Conservation (phyloP, 805 yeast species). For the Hermanozyma aechmeae region DNA sequence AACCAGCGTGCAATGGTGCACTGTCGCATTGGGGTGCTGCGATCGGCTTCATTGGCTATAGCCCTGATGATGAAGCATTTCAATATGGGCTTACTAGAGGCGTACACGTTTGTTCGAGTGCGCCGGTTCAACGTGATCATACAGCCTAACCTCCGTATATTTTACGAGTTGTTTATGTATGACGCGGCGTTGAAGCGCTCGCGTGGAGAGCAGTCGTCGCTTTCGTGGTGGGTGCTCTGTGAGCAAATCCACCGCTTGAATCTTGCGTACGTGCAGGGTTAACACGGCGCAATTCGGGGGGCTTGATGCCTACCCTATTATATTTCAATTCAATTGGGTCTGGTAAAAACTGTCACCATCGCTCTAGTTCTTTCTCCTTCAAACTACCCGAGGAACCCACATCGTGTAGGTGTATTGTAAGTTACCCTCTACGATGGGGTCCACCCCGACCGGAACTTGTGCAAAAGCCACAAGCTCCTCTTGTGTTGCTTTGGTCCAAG, state of each 20-base stretch:
- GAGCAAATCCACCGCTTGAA: constrained; percentile 8
- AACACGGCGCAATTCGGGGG: too few relatives aligned
- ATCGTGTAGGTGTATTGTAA: constrained; percentile 51
- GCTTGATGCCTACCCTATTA: too few relatives aligned
- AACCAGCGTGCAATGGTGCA: constrained; percentile 4
- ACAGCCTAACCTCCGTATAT: not conserved
- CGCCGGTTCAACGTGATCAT: constrained; percentile 7
- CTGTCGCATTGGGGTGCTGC: constrained; percentile 9
- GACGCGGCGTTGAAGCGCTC: not conserved
- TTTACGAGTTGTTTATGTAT: not conserved
- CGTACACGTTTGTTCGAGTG: constrained; percentile 7
- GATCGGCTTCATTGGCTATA: constrained; percentile 6
- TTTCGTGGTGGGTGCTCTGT: constrained; percentile 9
- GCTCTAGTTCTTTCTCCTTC: too few relatives aligned
- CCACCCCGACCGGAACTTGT: too few relatives aligned
- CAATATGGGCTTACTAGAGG: constrained; percentile 5
- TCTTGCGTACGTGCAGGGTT: constrained; percentile 3
- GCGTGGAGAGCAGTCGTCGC: constrained; percentile 1
- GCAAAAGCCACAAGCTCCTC: too few relatives aligned
- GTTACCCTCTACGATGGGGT: constrained; percentile 28
- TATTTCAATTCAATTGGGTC: too few relatives aligned
- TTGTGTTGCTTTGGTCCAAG: too few relatives aligned
- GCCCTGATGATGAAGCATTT: constrained; percentile 8
- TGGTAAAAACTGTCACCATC: too few relatives aligned
- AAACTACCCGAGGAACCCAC: constrained; percentile 40